A percentile compares a stretch with the other conserved stretches of the same genome.
Conservation (phyloP, 2,329 filamentous ascomycete genomes). For the Penicillium thymicola region DNA sequence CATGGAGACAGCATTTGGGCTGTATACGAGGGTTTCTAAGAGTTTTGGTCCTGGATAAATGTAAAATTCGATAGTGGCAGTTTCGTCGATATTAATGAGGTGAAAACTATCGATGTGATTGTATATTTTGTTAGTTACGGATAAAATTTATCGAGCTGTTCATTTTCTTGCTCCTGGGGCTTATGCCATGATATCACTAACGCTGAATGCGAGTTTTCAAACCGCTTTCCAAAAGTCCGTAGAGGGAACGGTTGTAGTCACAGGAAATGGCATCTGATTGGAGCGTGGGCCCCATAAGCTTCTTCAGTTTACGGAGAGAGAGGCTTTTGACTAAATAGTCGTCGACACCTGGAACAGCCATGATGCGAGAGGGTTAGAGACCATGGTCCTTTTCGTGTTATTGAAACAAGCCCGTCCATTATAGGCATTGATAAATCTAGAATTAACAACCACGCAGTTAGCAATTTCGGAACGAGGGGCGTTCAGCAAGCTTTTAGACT, state of each 20-base stretch:
- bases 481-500: not conserved
- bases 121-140: not conserved
- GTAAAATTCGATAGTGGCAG: slow-evolving; percentile 22
- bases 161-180: not conserved
- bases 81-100: slow-evolving; percentile 30
- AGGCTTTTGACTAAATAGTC: slow-evolving; percentile 34
- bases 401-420: slow-evolving; percentile 43
- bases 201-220: not conserved
- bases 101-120: slow-evolving; percentile 1
- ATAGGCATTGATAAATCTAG: slow-evolving; percentile 46
- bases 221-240: not conserved
- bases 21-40: slow-evolving; percentile 14
- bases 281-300: slow-evolving; percentile 17
- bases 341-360: slow-evolving; percentile 33
- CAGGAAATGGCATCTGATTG: not conserved
- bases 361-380: slow-evolving; percentile 23
- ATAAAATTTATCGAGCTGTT: not conserved
- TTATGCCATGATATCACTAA: not conserved
- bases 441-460: not conserved
- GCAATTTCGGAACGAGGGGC: not conserved
- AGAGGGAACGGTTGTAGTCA: not conserved
- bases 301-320: slow-evolving; percentile 31
- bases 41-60: slow-evolving; percentile 21
- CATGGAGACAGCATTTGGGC: slow-evolving; percentile 22
- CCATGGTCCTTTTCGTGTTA: slow-evolving; percentile 30